Percentiles rank a stretch among this genome's conserved stretches.
phyloP scores from a whole-genome alignment of 2,329 filamentous ascomycete genomes.

The Clonostachys solani region DNA sequence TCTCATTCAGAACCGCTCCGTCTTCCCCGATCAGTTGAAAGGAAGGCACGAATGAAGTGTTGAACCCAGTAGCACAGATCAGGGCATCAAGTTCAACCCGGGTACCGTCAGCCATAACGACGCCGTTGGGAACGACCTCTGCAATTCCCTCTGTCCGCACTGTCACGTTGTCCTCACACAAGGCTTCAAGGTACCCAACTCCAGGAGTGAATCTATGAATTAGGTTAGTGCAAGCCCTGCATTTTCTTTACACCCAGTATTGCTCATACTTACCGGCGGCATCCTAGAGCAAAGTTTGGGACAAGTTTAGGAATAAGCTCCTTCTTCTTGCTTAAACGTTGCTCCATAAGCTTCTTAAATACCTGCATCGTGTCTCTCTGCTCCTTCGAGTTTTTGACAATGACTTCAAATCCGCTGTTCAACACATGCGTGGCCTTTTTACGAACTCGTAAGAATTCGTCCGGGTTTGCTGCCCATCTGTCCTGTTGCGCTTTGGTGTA shows the following conservation, averaged over 20 bases:
- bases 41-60: slow-evolving; percentile 42
- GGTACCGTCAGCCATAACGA: slow-evolving; percentile 18
- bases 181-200: slow-evolving; percentile 14
- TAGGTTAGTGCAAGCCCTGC: no score
- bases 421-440: slow-evolving; percentile 25
- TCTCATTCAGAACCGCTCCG: slow-evolving; percentile 40
- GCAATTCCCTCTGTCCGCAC: slow-evolving; percentile 12
- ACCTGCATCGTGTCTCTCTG: background rate
- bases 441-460: slow-evolving; percentile 46
- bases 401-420: background rate
- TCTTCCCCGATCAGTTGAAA: slow-evolving; percentile 41
- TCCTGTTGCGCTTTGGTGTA: slow-evolving; percentile 38
- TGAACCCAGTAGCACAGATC: slow-evolving; percentile 50
- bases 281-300: slow-evolving; percentile 42
- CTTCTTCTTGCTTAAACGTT: slow-evolving; percentile 22
- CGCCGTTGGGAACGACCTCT: slow-evolving; percentile 17
- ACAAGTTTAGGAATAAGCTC: slow-evolving; percentile 45
- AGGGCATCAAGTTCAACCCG: slow-evolving; percentile 47
- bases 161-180: slow-evolving; percentile 7
- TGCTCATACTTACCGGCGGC: slow-evolving; percentile 20
- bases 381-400: background rate
- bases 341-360: no score
- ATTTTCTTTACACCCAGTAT: no score
- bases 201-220: slow-evolving; percentile 34
- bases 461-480: slow-evolving; percentile 42